A percentile compares a stretch with the other conserved stretches of the same genome.
phyloP scores from a whole-genome alignment of 306 rosid species.

The Arachis hypogaea region DNA sequence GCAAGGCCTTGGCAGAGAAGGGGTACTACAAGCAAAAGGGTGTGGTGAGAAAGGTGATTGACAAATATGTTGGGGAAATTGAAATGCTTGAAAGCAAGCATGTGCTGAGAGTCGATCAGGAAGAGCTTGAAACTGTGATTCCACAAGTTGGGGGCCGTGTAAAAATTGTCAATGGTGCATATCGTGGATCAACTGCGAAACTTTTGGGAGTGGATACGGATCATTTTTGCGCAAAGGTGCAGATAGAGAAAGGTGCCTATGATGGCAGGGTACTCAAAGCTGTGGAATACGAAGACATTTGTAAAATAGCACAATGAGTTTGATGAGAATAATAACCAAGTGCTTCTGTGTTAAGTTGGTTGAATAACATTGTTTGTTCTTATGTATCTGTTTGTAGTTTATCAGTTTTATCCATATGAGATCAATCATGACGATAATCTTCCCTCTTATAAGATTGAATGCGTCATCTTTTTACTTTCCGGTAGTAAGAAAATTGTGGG shows the following conservation, averaged over 20 bases:
- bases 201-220: conserved; percentile 70
- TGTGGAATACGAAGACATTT: conserved; percentile 80
- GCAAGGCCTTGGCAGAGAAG: conserved; percentile 81
- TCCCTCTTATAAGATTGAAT: not conserved
- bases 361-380: conserved; percentile 6
- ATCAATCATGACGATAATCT: not conserved
- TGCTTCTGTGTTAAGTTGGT: conserved; percentile 23
- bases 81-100: conserved; percentile 84
- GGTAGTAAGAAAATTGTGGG: not conserved
- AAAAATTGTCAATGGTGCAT: conserved; percentile 90
- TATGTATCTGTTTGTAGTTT: not conserved
- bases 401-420: not conserved
- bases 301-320: conserved; percentile 57
- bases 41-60: conserved; percentile 73
- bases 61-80: conserved; percentile 85
- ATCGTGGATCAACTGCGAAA: conserved; percentile 75
- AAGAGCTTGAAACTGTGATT: conserved; percentile 89
- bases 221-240: conserved; percentile 79
- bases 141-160: conserved; percentile 86
- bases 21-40: conserved; percentile 93
- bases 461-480: not conserved
- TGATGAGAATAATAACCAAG: not conserved
- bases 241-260: conserved; percentile 86
- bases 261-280: conserved; percentile 89
- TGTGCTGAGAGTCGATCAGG: conserved; percentile 87